Percentiles rank a stretch among this genome's conserved stretches.
These are phyloP conservation scores for Mixia osmundae DNA, from an alignment of 1,284 basidiomycete species.

Conservation along the genomic window DNA sequence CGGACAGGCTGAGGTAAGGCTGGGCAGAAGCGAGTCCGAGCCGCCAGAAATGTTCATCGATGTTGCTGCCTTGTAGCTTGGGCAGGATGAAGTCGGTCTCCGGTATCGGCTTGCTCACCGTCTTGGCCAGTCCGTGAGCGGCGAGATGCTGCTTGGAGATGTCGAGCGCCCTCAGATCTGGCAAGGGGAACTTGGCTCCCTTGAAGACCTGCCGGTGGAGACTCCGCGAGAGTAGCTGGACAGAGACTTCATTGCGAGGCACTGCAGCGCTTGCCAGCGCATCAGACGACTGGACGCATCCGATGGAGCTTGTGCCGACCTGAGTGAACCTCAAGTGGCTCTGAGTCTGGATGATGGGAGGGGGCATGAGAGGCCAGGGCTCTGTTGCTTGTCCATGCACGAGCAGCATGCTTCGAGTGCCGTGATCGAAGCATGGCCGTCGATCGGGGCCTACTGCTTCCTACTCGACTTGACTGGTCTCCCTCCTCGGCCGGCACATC, in stretches of 20 bases:
- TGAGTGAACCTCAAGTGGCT: no score
- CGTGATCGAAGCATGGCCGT: no score
- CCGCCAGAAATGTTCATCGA: conserved; percentile 72
- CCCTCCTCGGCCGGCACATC: no score
- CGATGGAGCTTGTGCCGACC: no score
- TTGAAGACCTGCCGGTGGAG: conserved; percentile 70
- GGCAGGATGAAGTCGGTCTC: conserved; percentile 60
- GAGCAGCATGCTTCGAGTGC: no score
- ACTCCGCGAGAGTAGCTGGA: conserved; percentile 62
- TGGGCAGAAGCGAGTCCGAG: conserved; percentile 49
- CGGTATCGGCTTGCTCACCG: conserved; percentile 35
- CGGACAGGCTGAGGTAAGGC: conserved; percentile 58
- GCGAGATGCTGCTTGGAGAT: conserved; percentile 58
- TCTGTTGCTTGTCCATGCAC: no score
- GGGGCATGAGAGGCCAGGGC: no score
- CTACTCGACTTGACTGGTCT: no score
- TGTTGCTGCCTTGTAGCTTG: conserved; percentile 49
- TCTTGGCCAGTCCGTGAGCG: conserved; percentile 55
- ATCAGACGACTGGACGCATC: no score
- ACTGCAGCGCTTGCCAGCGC: conserved; percentile 5
- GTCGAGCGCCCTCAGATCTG: conserved; percentile 38
- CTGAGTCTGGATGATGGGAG: no score
- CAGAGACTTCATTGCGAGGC: conserved; percentile 57
- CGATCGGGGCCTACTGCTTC: no score
- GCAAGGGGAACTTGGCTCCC: conserved; percentile 37